Conservation (phyloP, 768 basidiomycete genomes). For the Macrocybe gigantea region DNA sequence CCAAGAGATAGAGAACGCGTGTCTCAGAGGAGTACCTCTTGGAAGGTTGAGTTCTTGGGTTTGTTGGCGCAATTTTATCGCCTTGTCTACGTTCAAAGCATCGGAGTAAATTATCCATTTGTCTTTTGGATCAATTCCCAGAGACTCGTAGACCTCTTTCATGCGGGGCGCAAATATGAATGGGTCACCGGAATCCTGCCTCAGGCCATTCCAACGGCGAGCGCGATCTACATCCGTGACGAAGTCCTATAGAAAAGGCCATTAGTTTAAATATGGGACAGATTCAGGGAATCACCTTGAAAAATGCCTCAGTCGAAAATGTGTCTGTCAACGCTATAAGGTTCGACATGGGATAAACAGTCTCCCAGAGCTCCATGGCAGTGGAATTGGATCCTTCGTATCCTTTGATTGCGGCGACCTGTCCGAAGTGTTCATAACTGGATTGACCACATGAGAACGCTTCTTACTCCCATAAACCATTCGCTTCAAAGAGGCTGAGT, state of each 20-base stretch:
- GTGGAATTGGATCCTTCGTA: conserved; percentile 70
- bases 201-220: conserved; percentile 69
- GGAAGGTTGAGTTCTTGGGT: conserved; percentile 69
- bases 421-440: conserved; percentile 2
- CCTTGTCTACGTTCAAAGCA: conserved; percentile 64
- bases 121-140: conserved; percentile 60
- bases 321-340: conserved; percentile 92
- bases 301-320: conserved; percentile 84
- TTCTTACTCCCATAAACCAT: conserved; percentile 84
- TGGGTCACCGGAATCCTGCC: conserved; percentile 95
- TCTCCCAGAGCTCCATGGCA: conserved; percentile 86
- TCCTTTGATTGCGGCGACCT: conserved; percentile 82
- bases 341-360: conserved; percentile 51
- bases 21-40: conserved; percentile 32
- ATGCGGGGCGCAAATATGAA: conserved; percentile 72
- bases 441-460: conserved; percentile 1
- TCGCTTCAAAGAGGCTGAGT: conserved; percentile 40
- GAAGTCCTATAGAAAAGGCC: conserved; percentile 43
- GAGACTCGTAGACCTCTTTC: conserved; percentile 60
- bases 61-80: conserved; percentile 62
- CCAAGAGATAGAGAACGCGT: conserved; percentile 1
- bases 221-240: conserved; percentile 50
- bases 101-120: conserved; percentile 87
- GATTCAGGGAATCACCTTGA: conserved; percentile 42
- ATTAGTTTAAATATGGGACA: conserved; percentile 1